phyloP scores from a whole-genome alignment of 768 basidiomycete species.

The Suillus clintonianus region DNA sequence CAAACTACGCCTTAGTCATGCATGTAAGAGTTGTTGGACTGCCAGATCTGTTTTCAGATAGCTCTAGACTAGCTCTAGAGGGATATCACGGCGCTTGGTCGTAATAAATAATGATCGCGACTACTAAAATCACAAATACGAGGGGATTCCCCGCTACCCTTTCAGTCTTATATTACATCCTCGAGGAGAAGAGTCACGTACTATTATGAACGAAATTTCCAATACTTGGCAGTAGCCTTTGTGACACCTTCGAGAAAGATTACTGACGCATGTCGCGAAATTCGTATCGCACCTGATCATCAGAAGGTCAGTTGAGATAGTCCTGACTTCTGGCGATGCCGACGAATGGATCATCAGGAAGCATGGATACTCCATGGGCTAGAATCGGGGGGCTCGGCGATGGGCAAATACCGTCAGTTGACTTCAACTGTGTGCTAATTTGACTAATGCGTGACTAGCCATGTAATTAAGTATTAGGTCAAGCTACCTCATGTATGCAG shows the following conservation, averaged over 20 bases:
- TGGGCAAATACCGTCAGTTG: background rate
- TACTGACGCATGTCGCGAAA: background rate
- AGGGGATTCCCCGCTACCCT: conserved; percentile 1
- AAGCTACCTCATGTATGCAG: background rate
- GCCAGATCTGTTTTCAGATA: background rate
- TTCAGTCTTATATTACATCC: background rate
- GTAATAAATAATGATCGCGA: background rate
- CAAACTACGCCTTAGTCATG: background rate
- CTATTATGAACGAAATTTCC: background rate
- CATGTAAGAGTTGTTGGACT: background rate
- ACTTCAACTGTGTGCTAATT: background rate
- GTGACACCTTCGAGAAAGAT: background rate
- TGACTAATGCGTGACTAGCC: background rate
- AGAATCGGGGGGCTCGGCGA: background rate
- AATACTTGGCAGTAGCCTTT: background rate
- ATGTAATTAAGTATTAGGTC: background rate
- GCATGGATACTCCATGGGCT: background rate
- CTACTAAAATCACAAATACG: background rate
- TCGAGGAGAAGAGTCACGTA: background rate
- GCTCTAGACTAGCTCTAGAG: background rate
- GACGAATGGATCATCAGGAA: background rate
- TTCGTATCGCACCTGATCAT: background rate
- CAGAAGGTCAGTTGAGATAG: background rate
- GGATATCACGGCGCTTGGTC: background rate
- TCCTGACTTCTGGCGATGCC: background rate